These are phyloP conservation scores for Teunomyces funiuensis DNA, from an alignment of 805 yeast species.

Conservation along the genomic window DNA sequence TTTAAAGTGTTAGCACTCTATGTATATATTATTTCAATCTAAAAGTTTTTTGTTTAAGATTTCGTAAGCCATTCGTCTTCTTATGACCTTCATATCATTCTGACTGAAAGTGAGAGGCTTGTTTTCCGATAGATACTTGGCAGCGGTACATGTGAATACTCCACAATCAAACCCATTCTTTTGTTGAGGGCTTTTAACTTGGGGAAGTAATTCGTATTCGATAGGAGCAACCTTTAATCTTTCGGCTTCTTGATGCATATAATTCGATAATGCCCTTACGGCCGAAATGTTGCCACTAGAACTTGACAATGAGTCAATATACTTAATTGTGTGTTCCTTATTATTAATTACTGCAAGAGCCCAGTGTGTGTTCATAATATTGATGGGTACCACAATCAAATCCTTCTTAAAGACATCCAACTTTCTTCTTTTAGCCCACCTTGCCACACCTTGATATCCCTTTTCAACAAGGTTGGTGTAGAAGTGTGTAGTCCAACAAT, in stretches of 20 bases:
- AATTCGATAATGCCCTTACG: conserved; percentile 52
- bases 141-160: conserved; percentile 82
- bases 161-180: conserved; percentile 94
- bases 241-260: conserved; percentile 67
- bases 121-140: conserved; percentile 57
- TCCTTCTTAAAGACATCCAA: conserved; percentile 63
- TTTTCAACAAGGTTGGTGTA: conserved; percentile 65
- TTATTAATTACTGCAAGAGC: conserved; percentile 80
- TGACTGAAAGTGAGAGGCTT: conserved; percentile 56
- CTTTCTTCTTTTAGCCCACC: conserved; percentile 82
- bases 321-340: conserved; percentile 54
- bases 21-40: conserved; percentile 11
- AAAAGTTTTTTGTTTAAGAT: conserved; percentile 38
- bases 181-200: conserved; percentile 68
- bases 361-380: conserved; percentile 85
- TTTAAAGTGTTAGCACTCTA: not conserved
- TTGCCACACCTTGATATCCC: conserved; percentile 78
- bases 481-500: conserved; percentile 86
- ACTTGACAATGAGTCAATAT: conserved; percentile 68
- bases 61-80: conserved; percentile 70
- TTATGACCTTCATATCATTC: conserved; percentile 63
- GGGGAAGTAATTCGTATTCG: conserved; percentile 26
- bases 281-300: conserved; percentile 43
- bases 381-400: conserved; percentile 80
- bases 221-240: conserved; percentile 32